phyloP scores from a whole-genome alignment of 2,329 filamentous ascomycete genomes.

The Neonectria ditissima region DNA sequence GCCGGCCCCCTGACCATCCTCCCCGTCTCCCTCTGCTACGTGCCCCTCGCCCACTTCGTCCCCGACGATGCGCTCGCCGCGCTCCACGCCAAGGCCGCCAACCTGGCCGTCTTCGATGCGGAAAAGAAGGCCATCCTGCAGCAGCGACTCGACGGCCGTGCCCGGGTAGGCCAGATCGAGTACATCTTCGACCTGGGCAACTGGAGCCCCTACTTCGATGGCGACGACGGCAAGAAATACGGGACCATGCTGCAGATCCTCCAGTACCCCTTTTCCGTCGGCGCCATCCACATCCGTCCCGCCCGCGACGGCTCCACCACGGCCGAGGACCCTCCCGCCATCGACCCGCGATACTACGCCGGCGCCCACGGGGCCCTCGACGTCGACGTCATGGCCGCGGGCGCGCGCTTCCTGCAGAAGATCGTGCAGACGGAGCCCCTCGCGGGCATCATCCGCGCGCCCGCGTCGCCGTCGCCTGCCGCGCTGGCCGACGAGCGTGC shows the following conservation, averaged over 20 bases:
- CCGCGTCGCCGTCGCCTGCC: constrained; percentile 40
- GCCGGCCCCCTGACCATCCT: constrained; percentile 54
- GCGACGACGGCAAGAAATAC: constrained; percentile 56
- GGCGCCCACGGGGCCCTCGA: constrained; percentile 56
- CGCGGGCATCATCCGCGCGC: constrained; percentile 50
- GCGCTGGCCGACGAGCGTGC: constrained; percentile 29
- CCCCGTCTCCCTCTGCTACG: constrained; percentile 56
- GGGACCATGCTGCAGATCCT: constrained; percentile 62
- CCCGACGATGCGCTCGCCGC: constrained; percentile 38
- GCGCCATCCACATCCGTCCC: constrained; percentile 58
- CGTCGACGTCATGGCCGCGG: constrained; percentile 56
- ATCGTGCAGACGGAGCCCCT: constrained; percentile 54
- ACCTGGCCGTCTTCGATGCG: constrained; percentile 31
- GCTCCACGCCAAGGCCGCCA: constrained; percentile 37
- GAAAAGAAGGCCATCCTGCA: constrained; percentile 47
- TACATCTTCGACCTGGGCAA: constrained; percentile 63
- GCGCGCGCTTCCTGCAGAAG: constrained; percentile 53
- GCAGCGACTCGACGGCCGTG: constrained; percentile 48
- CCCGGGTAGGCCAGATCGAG: constrained; percentile 59
- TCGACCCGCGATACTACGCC: constrained; percentile 57
- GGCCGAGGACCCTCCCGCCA: constrained; percentile 48
- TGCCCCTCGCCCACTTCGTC: constrained; percentile 54
- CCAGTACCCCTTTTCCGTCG: constrained; percentile 63
- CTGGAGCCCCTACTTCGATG: constrained; percentile 54
- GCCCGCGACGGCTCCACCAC: constrained; percentile 18